Evolutionary conservation across 495 filamentous ascomycete species (phyloP), one percentile per base, ranked within the genome.

Genomic region (Penicillium silybi): DNA sequence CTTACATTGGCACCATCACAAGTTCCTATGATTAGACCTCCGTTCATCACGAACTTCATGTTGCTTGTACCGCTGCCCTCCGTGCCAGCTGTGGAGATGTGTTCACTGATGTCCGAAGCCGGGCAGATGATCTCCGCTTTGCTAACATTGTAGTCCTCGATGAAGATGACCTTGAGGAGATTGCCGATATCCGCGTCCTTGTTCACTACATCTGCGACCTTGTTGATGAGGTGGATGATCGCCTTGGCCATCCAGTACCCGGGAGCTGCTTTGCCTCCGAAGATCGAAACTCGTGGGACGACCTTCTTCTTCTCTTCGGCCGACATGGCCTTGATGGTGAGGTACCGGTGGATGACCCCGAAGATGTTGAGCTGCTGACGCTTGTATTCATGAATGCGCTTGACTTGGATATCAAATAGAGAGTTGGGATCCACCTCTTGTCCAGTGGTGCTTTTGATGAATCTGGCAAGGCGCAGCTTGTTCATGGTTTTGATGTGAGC

Each of bases 231-330:
- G 66, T 97, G 91, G 53, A 98, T 98, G 54, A 98, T 88, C 7
- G 92, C 92, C 81, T 98, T 98, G 17, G 93, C 93, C 93, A 98
- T 98, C 95, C 95, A 98, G 74, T 98, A 98, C 3, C 93, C 93
- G 2, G 93, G 93, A 0, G 93, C 93, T 17, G 93, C 93, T 71
- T 98, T 98, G 50, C 93, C 93, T 56, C 95, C 93, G 65, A 98
- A 96, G 71, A 98, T 95, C 26, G 89, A 95, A 15, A 97, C 93
- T 39, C 92, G 85, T n/a, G 92, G 90, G 13, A 85, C 82, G 51
- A 89, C 78, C 67, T 96, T 93, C 79, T 95, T 92, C 52, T 85
- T 82, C 64, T 96, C 86, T 63, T 90, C 89, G 1, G 90, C 73
- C 20, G 79, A 82, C 85, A 96, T 85, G 7, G 76, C 71, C 68